A percentile compares a stretch with the other conserved stretches of the same genome.
Conservation (phyloP, 2,329 filamentous ascomycete species). For the Trichoderma asperellum region DNA sequence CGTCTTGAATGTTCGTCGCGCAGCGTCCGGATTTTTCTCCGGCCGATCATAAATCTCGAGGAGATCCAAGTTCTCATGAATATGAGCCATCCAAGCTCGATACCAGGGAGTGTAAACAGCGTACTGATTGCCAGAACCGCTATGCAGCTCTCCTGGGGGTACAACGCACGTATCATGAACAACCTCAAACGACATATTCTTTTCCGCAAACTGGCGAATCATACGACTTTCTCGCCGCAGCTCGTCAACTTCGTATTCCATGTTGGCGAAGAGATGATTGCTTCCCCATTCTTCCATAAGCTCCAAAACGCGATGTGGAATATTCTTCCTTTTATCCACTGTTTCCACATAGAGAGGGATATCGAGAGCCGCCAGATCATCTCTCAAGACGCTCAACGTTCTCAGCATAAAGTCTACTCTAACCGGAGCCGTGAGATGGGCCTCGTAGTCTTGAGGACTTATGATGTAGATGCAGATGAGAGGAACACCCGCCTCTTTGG, state of each 20-base stretch:
- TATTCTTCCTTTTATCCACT: conserved; percentile 64
- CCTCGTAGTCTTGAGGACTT: conserved; percentile 82
- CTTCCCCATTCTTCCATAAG: conserved; percentile 73
- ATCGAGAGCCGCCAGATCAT: conserved; percentile 69
- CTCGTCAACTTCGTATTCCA: conserved; percentile 93
- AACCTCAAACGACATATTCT: conserved; percentile 69
- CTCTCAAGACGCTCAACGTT: conserved; percentile 66
- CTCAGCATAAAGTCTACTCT: conserved; percentile 82
- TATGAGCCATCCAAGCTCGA: conserved; percentile 71
- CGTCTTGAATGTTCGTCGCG: conserved; percentile 51
- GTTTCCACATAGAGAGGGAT: conserved; percentile 81
- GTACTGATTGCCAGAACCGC: conserved; percentile 75
- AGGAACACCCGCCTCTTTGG: conserved; percentile 69
- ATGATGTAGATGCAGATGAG: conserved; percentile 78
- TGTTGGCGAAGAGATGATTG: conserved; percentile 77
- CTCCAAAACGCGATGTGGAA: conserved; percentile 65
- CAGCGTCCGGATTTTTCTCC: conserved; percentile 39
- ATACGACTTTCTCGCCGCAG: conserved; percentile 74
- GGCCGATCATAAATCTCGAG: conserved; percentile 63
- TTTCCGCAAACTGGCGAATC: conserved; percentile 62
- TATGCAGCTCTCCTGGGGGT: conserved; percentile 68
- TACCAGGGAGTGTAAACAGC: conserved; percentile 86
- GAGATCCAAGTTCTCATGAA: conserved; percentile 71
- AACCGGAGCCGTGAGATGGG: conserved; percentile 72
- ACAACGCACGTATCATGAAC: conserved; percentile 85